These are phyloP conservation scores for Draba incana DNA, from an alignment of 345 rosid genomes.

Conservation along the genomic window DNA sequence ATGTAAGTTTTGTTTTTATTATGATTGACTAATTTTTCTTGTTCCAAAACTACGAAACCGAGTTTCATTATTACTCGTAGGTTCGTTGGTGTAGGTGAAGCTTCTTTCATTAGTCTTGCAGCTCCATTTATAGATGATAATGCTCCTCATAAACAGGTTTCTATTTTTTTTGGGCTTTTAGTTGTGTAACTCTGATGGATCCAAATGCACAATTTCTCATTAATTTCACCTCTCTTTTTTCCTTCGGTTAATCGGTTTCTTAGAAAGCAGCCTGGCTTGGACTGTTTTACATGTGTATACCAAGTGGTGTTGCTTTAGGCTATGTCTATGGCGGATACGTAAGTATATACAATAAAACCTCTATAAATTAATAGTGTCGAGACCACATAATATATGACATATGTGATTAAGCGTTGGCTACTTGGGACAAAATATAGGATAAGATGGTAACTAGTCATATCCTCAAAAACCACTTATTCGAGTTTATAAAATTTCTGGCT, in stretches of 20 bases:
- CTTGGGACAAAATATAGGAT: no score
- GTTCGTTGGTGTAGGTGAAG: slow-evolving; percentile 98
- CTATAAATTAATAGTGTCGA: background rate
- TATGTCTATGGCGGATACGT: slow-evolving; percentile 92
- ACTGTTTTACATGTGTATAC: slow-evolving; percentile 95
- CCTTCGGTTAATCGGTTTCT: background rate
- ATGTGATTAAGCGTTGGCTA: no score
- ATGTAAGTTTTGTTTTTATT: slow-evolving; percentile 55
- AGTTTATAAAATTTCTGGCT: no score
- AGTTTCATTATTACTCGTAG: slow-evolving; percentile 45
- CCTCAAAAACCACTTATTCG: no score
- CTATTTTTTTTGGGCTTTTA: slow-evolving; percentile 30
- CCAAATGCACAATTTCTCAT: slow-evolving; percentile 8
- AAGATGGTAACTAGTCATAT: no score
- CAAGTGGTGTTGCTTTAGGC: slow-evolving; percentile 86
- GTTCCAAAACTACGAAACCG: background rate
- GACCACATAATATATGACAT: no score
- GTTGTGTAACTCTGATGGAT: background rate
- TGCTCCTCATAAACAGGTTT: slow-evolving; percentile 78
- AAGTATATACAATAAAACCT: slow-evolving; percentile 35
- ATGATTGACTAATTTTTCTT: background rate
- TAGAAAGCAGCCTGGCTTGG: slow-evolving; percentile 94
- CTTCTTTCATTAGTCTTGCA: slow-evolving; percentile 97
- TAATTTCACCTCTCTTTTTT: no score
- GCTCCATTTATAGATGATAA: slow-evolving; percentile 97